Percentiles rank a stretch among this genome's conserved stretches.
Evolutionary conservation across 768 basidiomycete genomes (phyloP).

Genomic region (Mrakia hoshinonis): DNA sequence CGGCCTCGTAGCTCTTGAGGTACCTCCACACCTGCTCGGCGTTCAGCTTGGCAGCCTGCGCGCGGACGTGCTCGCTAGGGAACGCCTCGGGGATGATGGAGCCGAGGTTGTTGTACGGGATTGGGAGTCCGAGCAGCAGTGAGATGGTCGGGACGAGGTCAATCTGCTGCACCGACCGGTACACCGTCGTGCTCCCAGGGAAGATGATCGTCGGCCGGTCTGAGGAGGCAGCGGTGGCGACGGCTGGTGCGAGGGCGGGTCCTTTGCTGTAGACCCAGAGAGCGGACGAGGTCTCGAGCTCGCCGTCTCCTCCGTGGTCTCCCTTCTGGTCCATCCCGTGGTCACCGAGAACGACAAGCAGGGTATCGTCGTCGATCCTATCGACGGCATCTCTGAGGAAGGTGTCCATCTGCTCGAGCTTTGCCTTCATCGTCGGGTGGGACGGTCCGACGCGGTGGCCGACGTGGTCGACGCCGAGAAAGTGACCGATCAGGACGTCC

Average conservation of each 20-base stretch:
- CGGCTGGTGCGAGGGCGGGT: constrained; percentile 33
- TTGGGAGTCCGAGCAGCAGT: constrained; percentile 79
- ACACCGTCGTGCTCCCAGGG: constrained; percentile 41
- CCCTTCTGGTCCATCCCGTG: constrained; percentile 95
- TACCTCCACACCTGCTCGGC: constrained; percentile 66
- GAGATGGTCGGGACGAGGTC: constrained; percentile 83
- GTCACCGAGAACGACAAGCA: constrained; percentile 85
- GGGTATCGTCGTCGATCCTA: constrained; percentile 62
- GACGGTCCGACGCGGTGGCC: constrained; percentile 90
- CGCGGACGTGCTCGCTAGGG: constrained; percentile 43
- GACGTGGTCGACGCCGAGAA: constrained; percentile 91
- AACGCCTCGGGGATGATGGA: constrained; percentile 86
- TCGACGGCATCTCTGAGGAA: constrained; percentile 66
- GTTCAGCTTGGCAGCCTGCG: constrained; percentile 60
- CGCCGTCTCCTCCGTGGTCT: constrained; percentile 88
- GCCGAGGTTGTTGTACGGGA: constrained; percentile 93
- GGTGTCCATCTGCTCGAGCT: constrained; percentile 78
- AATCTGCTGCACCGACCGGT: constrained; percentile 73
- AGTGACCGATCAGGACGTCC: constrained; percentile 84
- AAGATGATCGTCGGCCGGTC: constrained; percentile 34
- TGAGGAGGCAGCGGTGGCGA: constrained; percentile 34
- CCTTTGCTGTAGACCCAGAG: constrained; percentile 91
- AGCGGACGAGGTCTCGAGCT: constrained; percentile 71
- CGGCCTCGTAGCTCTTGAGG: constrained; percentile 64
- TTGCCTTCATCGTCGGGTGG: constrained; percentile 72